Evolutionary conservation across 2,329 filamentous ascomycete species (phyloP), one percentile per base, ranked within the genome.

Genomic region (Diaporthe vaccinii): DNA sequence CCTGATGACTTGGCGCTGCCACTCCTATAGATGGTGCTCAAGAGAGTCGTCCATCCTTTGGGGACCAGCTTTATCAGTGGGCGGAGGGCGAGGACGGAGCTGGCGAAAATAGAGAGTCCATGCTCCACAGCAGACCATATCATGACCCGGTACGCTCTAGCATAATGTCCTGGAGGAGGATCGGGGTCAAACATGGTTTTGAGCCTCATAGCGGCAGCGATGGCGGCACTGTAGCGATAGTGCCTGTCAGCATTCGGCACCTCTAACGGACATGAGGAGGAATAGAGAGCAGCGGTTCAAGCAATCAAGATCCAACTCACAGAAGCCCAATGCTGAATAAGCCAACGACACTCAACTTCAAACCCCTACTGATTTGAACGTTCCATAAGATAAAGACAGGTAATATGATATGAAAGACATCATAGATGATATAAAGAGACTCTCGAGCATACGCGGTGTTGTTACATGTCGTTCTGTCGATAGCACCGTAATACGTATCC

Each of bases 61-160:
- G 69, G 68, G 36, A 75, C 22, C 31, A 62, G 51, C 9, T n/a
- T 70, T 34, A 72, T 49, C 44, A 76, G 55, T 3, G 75, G 75
- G 3, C 73, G 61, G 3, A 76, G 61, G 55, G 75, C 75, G 39
- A 76, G 75, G 28, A 75, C 46, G 14, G 75, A 72, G 39, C 68
- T 71, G 20, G 75, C 73, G 15, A 76, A 76, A 4, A 76, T 65
- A 17, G 75, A 76, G 2, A 76, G 34, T 6, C 73, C 75, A 34
- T 76, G 75, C 53, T 76, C 75, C 8, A 53, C 22, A 2, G 62
- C 36, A 9, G 75, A 70, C 75, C 75, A 76, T 34, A 76, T 51
- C 46, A 62, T 59, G 39, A 28, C 59, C 8, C 28, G 25, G 49
- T 75, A 72, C 39, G 68, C 72, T 22, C 67, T 25, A 2, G 17